Evolutionary conservation across 2,329 filamentous ascomycete species (phyloP), one percentile per base, ranked within the genome.

Genomic region (Arthrobotrys musiformis): DNA sequence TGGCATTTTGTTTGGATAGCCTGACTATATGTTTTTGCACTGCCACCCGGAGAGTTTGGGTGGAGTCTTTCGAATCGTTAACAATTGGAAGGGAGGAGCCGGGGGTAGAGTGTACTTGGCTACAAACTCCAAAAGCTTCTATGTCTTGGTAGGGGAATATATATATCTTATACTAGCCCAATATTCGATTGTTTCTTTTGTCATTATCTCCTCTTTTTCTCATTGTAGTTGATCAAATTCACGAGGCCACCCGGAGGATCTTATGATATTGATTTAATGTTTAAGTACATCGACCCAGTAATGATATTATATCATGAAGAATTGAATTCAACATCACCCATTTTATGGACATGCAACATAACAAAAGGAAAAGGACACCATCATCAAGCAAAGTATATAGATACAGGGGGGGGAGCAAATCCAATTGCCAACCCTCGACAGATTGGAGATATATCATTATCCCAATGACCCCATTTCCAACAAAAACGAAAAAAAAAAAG

Each of bases 11-110:
- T 4, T 13, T 37, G n/a, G n/a, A n/a, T n/a, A n/a, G n/a, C n/a
- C n/a, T n/a, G n/a, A n/a, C n/a, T n/a, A n/a, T n/a, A n/a, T n/a
- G n/a, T 30, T 52, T 50, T 52, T 52, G 50, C 50, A 56, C 50
- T 56, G 50, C 50, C 50, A 56, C 50, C 50, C 50, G 50, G 50
- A 56, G 50, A 35, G n/a, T 56, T 56, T 56, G 22, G 50, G 26
- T 52, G 46, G 46, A 50, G 46, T 42, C 19, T 40, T n/a, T 17
- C 37, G 19, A 17, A 37, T 8, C 15, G 33, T 37, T 8, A 17
- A 8, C 13, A 42, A 42, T n/a, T 2, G 2, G 37, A 42, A 15
- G 4, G 13, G n/a, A n/a, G n/a, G n/a, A n/a, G n/a, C n/a, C n/a
- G n/a, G n/a, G n/a, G n/a, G n/a, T n/a, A n/a, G n/a, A n/a, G n/a